Base-by-base conservation (phyloP, 2,329 filamentous ascomycete genomes). In the Exophiala spinifera region DNA sequence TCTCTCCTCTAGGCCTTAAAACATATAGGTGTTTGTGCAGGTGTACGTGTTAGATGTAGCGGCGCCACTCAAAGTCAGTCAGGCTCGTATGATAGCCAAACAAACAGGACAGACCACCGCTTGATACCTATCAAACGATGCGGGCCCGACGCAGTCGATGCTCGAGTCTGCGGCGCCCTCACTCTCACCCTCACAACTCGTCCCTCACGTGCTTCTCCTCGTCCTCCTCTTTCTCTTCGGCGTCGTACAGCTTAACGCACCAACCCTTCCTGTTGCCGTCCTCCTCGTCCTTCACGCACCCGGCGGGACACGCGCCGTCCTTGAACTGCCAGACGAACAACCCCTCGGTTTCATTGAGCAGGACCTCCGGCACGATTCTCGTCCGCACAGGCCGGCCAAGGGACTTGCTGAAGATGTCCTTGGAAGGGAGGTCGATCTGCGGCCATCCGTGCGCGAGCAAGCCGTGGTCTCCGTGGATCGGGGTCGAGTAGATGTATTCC, bases 271-370 rank as follows among this genome's bases (percentile, higher is more conserved):
- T 28, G 3, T 15, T 28, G 1, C 44, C 20, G 14, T 46, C 43
- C 8, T 31, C 25, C 11, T 46, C 13, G 7, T 46, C 44, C 25
- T 44, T 50, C 14, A 46, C 52, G 36, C 55, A 57, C 4, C 51
- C 51, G 0, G 21, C n/a, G 11, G 55, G 55, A 49, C 55, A 57
- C 33, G 10, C 19, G 14, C 47, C 51, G n/a, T 25, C n/a, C 60
- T 78, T 67, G 65, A 71, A 81, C 68, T 83, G 80, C 80, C 79
- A 84, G 21, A 63, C 57, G 65, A 82, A 82, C 57, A 73, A 76
- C 5, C 67, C 66, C 65, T 82, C 77, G 37, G 79, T 83, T 69
- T 82, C 80, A 47, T 78, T 76, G 1, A 70, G 66, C 60, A 82
- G 61, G 1, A 82, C 69, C 7, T 67, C 70, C 0, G 69, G 72